phyloP scores from a whole-genome alignment of 2,329 filamentous ascomycete genomes.

The Microsporum canis region DNA sequence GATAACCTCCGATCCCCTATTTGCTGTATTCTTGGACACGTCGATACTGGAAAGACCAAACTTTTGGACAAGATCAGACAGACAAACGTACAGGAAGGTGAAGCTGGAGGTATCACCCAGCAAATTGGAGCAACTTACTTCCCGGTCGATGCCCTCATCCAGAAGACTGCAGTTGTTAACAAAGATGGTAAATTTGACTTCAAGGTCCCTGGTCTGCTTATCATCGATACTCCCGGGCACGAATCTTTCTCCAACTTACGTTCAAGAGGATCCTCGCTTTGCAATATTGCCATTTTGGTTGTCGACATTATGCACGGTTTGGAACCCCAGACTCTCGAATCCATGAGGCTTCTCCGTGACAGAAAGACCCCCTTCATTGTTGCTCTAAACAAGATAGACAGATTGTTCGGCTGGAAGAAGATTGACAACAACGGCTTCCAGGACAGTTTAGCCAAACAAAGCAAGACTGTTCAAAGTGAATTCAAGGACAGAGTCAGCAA shows the following conservation, averaged over 20 bases:
- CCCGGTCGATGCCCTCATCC: constrained; percentile 80
- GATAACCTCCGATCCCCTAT: constrained; percentile 95
- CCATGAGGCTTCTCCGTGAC: constrained; percentile 85
- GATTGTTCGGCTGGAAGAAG: constrained; percentile 97
- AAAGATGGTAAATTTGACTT: constrained; percentile 81
- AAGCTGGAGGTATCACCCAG: constrained; percentile 98
- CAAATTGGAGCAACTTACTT: constrained; percentile 99
- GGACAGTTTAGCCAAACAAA: constrained; percentile 80
- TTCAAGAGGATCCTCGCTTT: constrained; percentile 92
- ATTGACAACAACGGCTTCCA: constrained; percentile 98
- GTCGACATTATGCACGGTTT: constrained; percentile 99
- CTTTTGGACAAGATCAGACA: constrained; percentile 95
- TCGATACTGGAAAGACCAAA: constrained; percentile 99
- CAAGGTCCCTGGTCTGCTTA: constrained; percentile 90
- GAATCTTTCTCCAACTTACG: constrained; percentile 99
- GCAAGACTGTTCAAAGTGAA: constrained; percentile 85
- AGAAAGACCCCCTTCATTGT: constrained; percentile 97
- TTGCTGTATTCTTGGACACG: constrained; percentile 98
- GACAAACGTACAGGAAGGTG: constrained; percentile 96
- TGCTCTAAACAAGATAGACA: constrained; percentile 98
- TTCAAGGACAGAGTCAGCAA: constrained; percentile 81
- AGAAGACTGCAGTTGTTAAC: constrained; percentile 92
- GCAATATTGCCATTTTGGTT: constrained; percentile 97
- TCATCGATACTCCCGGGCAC: constrained; percentile 98
- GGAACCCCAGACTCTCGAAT: constrained; percentile 93